Conservation (phyloP, 2,329 filamentous ascomycete species). For the Blastomyces parvus region DNA sequence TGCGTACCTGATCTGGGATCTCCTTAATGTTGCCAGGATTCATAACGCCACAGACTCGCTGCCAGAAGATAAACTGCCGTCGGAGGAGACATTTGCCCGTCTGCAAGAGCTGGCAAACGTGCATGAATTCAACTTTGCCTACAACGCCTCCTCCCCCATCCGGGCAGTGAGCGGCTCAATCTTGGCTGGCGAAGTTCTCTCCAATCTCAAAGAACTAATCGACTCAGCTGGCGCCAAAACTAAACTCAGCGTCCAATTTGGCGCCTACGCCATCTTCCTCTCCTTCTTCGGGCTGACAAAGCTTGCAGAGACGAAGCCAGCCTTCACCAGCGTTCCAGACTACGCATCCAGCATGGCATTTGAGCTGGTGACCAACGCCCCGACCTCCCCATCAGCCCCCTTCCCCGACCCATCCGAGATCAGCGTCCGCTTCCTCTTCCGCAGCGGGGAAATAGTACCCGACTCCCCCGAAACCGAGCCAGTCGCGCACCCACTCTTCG, state of each 20-base stretch:
- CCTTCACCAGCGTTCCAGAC: slow-evolving; percentile 71
- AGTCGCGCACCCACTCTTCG: slow-evolving; percentile 52
- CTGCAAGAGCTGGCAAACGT: slow-evolving; percentile 64
- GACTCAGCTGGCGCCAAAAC: slow-evolving; percentile 26
- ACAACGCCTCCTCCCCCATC: slow-evolving; percentile 51
- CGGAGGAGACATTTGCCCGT: slow-evolving; percentile 48
- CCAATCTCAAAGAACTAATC: slow-evolving; percentile 37
- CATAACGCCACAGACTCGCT: slow-evolving; percentile 53
- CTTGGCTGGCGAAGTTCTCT: slow-evolving; percentile 54
- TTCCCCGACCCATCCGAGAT: slow-evolving; percentile 44
- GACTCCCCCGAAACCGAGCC: slow-evolving; percentile 28
- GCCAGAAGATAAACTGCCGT: slow-evolving; percentile 50
- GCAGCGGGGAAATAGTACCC: slow-evolving; percentile 49
- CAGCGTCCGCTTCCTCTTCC: slow-evolving; percentile 52
- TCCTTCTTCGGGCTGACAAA: slow-evolving; percentile 53
- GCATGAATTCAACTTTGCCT: slow-evolving; percentile 76
- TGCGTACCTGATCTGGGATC: slow-evolving; percentile 57
- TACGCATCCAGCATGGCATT: slow-evolving; percentile 76
- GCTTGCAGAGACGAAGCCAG: slow-evolving; percentile 40
- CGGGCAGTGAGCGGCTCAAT: slow-evolving; percentile 49
- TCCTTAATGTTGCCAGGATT: slow-evolving; percentile 53
- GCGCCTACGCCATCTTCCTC: slow-evolving; percentile 51
- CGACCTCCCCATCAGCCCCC: slow-evolving; percentile 21
- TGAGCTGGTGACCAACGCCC: slow-evolving; percentile 54
- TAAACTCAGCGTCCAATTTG: slow-evolving; percentile 48